Conservation (phyloP, 352 stramenopile genomes). For the Globisporangium mamillatum region DNA sequence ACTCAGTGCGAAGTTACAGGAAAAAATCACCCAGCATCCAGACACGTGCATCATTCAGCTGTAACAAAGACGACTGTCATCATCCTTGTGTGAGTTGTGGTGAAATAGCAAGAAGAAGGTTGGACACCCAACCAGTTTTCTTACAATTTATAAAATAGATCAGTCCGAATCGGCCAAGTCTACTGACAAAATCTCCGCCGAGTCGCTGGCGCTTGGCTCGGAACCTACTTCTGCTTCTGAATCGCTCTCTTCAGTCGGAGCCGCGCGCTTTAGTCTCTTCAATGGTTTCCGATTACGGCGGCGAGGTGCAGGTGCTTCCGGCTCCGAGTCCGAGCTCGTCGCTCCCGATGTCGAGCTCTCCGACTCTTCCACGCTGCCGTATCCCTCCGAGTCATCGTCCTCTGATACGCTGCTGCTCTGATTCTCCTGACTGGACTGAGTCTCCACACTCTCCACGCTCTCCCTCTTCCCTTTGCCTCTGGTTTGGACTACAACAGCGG, state of each 20-base stretch:
- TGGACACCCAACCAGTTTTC: no score
- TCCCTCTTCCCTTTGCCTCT: neutral
- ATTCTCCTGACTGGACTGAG: neutral
- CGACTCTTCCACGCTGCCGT: conserved; percentile 11
- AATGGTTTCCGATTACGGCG: neutral
- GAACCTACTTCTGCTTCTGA: neutral
- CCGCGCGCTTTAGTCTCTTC: neutral
- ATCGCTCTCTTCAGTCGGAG: neutral
- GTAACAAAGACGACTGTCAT: neutral
- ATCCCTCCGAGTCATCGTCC: conserved; percentile 9
- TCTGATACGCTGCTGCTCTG: neutral
- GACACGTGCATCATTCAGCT: conserved; percentile 12
- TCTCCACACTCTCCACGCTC: neutral
- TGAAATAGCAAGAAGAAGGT: no score
- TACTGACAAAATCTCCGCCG: neutral
- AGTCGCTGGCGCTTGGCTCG: neutral
- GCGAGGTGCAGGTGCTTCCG: neutral
- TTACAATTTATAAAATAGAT: no score
- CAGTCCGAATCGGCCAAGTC: neutral
- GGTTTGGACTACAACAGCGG: neutral
- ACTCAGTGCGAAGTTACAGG: conserved; percentile 21
- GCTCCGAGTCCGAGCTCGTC: neutral
- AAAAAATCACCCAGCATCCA: conserved; percentile 2
- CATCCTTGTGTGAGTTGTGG: no score
- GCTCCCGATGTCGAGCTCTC: conserved; percentile 8